A percentile compares a stretch with the other conserved stretches of the same genome.
Conservation (phyloP, 228 moss, liverwort and hornwort genomes). For the Sphagnum magellanicum region DNA sequence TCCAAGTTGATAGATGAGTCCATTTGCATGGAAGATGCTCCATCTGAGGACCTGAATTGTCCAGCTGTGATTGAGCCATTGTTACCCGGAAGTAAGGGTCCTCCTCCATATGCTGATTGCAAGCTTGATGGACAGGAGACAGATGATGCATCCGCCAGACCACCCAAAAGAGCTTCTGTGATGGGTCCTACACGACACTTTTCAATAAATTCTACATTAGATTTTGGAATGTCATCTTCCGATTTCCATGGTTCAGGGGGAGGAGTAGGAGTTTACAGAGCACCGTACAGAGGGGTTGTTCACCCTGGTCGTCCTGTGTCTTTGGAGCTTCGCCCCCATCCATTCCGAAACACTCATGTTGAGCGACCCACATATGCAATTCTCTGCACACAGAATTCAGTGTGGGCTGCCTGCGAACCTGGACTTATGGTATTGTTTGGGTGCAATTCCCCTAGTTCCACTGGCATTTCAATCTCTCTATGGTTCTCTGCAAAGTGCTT, state of each 20-base stretch:
- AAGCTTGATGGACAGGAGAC: too few relatives aligned
- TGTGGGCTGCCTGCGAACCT: slow-evolving; percentile 39
- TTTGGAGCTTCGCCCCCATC: slow-evolving; percentile 46
- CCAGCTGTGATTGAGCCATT: too few relatives aligned
- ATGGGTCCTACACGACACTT: neutral
- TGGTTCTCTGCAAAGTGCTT: too few relatives aligned
- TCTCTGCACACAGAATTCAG: slow-evolving; percentile 20
- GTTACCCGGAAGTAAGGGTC: too few relatives aligned
- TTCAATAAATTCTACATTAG: neutral
- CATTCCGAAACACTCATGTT: slow-evolving; percentile 16
- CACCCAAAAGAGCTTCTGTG: too few relatives aligned
- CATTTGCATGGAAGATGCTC: too few relatives aligned
- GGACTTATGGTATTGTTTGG: slow-evolving; percentile 7
- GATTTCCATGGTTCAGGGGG: neutral
- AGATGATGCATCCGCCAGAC: too few relatives aligned
- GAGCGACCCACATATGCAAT: slow-evolving; percentile 16
- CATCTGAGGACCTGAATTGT: too few relatives aligned
- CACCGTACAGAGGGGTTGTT: slow-evolving; percentile 28
- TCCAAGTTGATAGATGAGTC: too few relatives aligned
- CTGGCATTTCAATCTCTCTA: too few relatives aligned
- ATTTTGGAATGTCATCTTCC: neutral
- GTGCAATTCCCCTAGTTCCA: too few relatives aligned
- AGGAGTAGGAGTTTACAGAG: slow-evolving; percentile 13
- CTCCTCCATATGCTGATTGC: too few relatives aligned
- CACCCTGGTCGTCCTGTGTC: slow-evolving; percentile 44